phyloP scores from a whole-genome alignment of 331 rosid species.

The Acacia pycnantha region DNA sequence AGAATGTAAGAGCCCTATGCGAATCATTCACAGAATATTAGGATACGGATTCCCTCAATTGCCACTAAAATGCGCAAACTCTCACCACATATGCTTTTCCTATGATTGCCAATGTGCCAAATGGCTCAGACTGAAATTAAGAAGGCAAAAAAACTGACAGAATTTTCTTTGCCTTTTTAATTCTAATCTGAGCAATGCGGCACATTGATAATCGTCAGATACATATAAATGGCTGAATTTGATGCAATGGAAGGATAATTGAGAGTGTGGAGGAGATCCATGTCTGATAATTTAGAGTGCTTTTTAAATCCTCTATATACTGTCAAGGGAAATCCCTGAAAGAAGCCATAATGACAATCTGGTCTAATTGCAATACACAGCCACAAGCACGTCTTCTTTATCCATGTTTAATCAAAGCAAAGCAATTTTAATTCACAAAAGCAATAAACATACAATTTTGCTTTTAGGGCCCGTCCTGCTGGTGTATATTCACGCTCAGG shows the following conservation, averaged over 20 bases:
- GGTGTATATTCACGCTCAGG: conserved; percentile 94
- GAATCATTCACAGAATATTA: neutral
- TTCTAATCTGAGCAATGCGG: neutral
- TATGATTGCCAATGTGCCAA: neutral
- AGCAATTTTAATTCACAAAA: neutral
- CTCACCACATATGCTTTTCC: neutral
- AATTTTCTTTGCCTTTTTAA: neutral
- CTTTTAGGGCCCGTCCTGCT: conserved; percentile 92
- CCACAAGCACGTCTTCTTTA: conserved; percentile 7
- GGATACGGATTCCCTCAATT: neutral
- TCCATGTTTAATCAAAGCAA: conserved; percentile 14
- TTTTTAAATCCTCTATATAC: neutral
- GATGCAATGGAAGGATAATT: neutral
- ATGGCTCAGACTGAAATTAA: neutral
- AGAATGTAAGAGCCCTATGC: neutral
- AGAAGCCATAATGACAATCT: conserved; percentile 2
- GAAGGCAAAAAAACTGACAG: neutral
- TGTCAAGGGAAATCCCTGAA: conserved; percentile 23
- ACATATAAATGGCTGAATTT: neutral
- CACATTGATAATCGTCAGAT: neutral
- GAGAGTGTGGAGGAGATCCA: neutral
- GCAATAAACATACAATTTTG: conserved; percentile 67
- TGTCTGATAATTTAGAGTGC: neutral
- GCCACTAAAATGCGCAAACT: neutral
- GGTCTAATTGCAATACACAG: neutral